Base-by-base conservation (phyloP, 805 yeast species). In the Sporopachydermia lactativora region DNA sequence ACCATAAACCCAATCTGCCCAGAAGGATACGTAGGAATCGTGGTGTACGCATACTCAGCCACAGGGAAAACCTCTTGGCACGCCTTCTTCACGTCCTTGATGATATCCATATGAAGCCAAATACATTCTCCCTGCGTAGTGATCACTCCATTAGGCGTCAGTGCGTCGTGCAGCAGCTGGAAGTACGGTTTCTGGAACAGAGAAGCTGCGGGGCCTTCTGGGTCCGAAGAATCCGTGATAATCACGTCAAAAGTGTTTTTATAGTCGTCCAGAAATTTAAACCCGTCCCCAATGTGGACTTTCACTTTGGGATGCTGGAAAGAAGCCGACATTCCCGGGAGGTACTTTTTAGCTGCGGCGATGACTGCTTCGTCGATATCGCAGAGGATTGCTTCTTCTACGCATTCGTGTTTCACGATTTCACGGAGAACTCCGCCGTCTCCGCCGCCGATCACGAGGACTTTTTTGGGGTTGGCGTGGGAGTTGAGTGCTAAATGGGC, bases 341-440 rank as follows among this genome's bases (percentile, higher is more conserved):
- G 64, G 57, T 73, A 86, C 59, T 78, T 68, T 49, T 73, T 74
- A 44, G 84, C 68, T 41, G 84, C 66, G 39, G 74, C 66, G 42
- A 85, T 83, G 18, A 86, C 96, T 45, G 77, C 70, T 54, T 77
- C 79, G 60, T 86, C 96, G 47, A 86, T 88, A 54, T 86, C 96
- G n/a, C 83, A 89, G 57, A 86, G 67, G 11, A 81, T 78, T 13
- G 82, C 80, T 38, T 63, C 59, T 48, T 80, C 78, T 37, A 69
- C 64, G 4, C 68, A 65, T 34, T 64, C 64, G 53, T 81, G 89
- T 60, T 86, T 88, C 37, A 84, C 74, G 14, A 83, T 77, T 58
- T 86, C 96, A 52, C 96, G 71, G 31, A 88, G 62, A 15, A 86
- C 95, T 45, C 96, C 96, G 47, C 96, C 95, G 58, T 86, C 96